A percentile compares a stretch with the other conserved stretches of the same genome.
Evolutionary conservation across 768 basidiomycete species (phyloP).

Genomic region (Trametes maxima): DNA sequence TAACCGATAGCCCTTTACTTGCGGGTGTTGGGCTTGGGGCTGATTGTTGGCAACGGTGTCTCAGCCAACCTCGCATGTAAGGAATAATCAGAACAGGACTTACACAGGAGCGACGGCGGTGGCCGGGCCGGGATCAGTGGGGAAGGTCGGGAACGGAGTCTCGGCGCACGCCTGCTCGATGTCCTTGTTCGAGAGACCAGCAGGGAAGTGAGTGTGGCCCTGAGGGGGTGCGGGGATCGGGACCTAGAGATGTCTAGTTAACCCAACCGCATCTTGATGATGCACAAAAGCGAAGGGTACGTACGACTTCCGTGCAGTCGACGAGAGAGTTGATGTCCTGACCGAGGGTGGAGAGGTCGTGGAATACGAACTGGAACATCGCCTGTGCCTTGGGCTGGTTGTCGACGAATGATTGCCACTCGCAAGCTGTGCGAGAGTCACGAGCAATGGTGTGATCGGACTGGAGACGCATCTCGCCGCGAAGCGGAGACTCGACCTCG

Average conservation of each 20-base stretch:
- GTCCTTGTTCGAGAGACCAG: slow-evolving; percentile 24
- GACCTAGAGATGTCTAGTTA: not conserved
- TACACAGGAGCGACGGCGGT: slow-evolving; percentile 36
- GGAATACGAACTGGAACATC: slow-evolving; percentile 23
- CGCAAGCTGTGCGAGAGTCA: slow-evolving; percentile 30
- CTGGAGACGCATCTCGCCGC: slow-evolving; percentile 19
- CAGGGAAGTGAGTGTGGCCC: slow-evolving; percentile 25
- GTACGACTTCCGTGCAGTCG: slow-evolving; percentile 21
- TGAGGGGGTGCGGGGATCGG: slow-evolving; percentile 14
- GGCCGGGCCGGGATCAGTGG: slow-evolving; percentile 33
- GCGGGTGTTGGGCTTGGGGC: slow-evolving; percentile 6
- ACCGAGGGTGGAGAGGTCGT: slow-evolving; percentile 17
- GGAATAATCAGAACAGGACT: slow-evolving; percentile 9
- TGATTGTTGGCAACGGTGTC: not conserved
- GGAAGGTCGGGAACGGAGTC: slow-evolving; percentile 24
- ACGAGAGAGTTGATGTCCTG: slow-evolving; percentile 15
- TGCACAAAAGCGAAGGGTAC: not conserved
- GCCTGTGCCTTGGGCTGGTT: slow-evolving; percentile 22
- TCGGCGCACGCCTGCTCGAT: slow-evolving; percentile 27
- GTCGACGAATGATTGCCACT: slow-evolving; percentile 31
- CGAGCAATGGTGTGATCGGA: slow-evolving; percentile 26
- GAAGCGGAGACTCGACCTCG: slow-evolving; percentile 17
- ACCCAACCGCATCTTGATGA: not conserved
- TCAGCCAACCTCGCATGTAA: not conserved
- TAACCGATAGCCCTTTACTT: not conserved